Conservation (phyloP, 2,329 filamentous ascomycete genomes). For the Metarhizium rileyi region DNA sequence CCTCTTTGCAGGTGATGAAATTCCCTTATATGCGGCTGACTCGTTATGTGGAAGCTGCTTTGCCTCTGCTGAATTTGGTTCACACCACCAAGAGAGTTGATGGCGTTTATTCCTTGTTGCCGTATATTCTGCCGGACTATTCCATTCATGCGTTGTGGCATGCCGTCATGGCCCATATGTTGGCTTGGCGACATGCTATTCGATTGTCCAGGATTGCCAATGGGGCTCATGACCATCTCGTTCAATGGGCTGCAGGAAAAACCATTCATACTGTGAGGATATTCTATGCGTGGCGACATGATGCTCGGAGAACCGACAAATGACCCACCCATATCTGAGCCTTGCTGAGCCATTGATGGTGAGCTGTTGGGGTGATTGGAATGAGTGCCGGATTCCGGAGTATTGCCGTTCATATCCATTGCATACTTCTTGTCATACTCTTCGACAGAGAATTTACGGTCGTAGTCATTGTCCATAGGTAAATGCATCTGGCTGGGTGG, state of each 20-base stretch:
- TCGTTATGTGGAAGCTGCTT: constrained; percentile 22
- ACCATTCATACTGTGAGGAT: constrained; percentile 32
- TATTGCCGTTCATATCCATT: constrained; percentile 24
- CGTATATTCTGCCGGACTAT: constrained; percentile 15
- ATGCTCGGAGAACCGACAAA: constrained; percentile 44
- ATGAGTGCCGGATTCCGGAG: constrained; percentile 22
- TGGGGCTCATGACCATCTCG: constrained; percentile 44
- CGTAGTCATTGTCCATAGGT: constrained; percentile 38
- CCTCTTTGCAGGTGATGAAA: constrained; percentile 40
- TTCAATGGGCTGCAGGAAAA: constrained; percentile 36
- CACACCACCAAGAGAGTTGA: constrained; percentile 20
- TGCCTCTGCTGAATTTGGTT: constrained; percentile 20
- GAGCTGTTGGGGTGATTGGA: constrained; percentile 22
- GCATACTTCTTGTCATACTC: constrained; percentile 31
- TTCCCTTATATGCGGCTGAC: constrained; percentile 24
- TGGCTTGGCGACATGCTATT: constrained; percentile 15
- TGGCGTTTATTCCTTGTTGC: constrained; percentile 19
- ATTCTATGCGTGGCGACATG: constrained; percentile 44
- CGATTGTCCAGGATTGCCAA: constrained; percentile 22
- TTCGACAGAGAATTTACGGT: constrained; percentile 34
- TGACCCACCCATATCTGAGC: constrained; percentile 33
- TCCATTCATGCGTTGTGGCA: constrained; percentile 18
- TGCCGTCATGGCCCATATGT: constrained; percentile 19
- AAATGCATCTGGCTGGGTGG: constrained; percentile 32
- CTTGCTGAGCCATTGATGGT: constrained; percentile 18